Conservation (phyloP, 2,329 filamentous ascomycete genomes). For the Colletotrichum graminicola region DNA sequence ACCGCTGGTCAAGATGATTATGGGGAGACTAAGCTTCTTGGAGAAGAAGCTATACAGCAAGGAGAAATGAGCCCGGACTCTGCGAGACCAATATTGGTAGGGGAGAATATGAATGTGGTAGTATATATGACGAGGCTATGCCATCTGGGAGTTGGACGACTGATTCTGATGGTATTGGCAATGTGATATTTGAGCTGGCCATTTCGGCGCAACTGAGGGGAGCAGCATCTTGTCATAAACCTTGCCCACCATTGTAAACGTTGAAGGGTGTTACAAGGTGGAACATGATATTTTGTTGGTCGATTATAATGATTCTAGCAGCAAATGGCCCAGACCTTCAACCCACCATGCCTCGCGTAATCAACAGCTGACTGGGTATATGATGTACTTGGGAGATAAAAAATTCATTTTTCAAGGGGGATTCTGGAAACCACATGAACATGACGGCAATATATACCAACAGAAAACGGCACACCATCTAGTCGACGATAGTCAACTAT, state of each 20-base stretch:
- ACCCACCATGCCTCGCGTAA: background rate
- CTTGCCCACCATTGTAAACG: background rate
- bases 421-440: background rate
- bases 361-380: background rate
- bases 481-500: background rate
- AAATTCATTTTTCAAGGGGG: background rate
- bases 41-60: conserved; percentile 29
- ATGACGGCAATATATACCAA: background rate
- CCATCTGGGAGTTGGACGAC: background rate
- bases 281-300: background rate
- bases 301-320: background rate
- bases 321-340: no score
- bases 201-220: background rate
- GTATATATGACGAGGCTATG: no score
- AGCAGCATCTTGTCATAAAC: background rate
- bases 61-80: conserved; percentile 9
- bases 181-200: background rate
- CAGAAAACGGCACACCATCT: background rate
- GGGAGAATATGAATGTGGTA: background rate
- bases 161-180: background rate
- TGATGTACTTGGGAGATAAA: background rate
- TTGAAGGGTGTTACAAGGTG: background rate
- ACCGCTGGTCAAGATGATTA: conserved; percentile 4
- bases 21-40: conserved; percentile 17
- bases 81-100: background rate